These are phyloP conservation scores for Talaromyces thailandensis DNA, from an alignment of 495 filamentous ascomycete species.

Conservation along the genomic window DNA sequence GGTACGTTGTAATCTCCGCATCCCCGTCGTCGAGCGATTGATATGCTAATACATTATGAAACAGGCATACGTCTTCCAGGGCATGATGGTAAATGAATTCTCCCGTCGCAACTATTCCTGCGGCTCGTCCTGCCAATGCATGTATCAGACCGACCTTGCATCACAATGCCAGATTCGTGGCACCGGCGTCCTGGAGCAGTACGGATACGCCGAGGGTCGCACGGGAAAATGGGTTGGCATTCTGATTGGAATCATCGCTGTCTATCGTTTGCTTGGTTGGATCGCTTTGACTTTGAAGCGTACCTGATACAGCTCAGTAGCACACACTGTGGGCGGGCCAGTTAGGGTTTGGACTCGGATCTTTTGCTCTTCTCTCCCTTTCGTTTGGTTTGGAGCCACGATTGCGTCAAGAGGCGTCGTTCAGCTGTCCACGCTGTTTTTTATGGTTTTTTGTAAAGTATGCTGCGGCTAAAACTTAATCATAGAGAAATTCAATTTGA, in stretches of 20 bases:
- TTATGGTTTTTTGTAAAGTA: background rate
- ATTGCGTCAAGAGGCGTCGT: background rate
- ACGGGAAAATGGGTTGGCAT: conserved; percentile 69
- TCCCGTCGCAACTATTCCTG: conserved; percentile 51
- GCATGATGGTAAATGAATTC: conserved; percentile 90
- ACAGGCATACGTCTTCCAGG: conserved; percentile 70
- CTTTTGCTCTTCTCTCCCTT: background rate
- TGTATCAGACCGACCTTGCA: conserved; percentile 56
- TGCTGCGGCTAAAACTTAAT: background rate
- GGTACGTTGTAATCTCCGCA: conserved; percentile 13
- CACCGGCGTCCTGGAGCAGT: conserved; percentile 53
- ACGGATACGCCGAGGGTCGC: conserved; percentile 54
- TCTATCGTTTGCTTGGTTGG: conserved; percentile 59
- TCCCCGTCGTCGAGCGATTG: background rate
- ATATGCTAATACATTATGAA: background rate
- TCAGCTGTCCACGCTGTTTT: background rate
- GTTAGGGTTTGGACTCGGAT: background rate
- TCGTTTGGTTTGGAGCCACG: background rate
- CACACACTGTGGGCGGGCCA: background rate
- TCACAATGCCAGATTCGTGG: conserved; percentile 60
- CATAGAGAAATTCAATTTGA: background rate
- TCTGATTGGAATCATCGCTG: conserved; percentile 61
- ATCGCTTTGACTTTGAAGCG: conserved; percentile 26
- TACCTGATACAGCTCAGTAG: conserved; percentile 10
- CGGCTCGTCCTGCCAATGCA: conserved; percentile 49